These are phyloP conservation scores for Solanum hybrid DNA, from an alignment of 305 asterid species.

Conservation along the genomic window DNA sequence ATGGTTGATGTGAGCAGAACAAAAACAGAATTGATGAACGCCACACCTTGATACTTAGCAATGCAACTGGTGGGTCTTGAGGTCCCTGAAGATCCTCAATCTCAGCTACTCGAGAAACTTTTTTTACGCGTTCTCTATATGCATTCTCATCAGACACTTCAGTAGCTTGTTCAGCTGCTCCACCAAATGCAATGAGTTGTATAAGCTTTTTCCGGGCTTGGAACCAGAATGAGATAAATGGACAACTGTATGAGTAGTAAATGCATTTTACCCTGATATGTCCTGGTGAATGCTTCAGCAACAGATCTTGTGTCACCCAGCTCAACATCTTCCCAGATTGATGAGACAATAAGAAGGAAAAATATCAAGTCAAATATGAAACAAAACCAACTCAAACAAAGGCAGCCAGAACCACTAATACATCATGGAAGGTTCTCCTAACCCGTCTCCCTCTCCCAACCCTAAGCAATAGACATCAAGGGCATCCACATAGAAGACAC, in stretches of 20 bases:
- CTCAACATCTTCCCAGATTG: constrained; percentile 54
- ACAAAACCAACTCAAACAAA: constrained; percentile 4
- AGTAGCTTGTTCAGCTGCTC: constrained; percentile 61
- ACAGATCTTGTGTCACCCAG: constrained; percentile 75
- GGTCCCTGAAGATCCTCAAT: constrained; percentile 97
- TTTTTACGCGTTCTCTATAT: constrained; percentile 44
- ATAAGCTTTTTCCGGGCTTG: not conserved
- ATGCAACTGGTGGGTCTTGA: constrained; percentile 78
- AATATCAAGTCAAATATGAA: constrained; percentile 7
- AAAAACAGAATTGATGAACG: not conserved
- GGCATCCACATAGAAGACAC: not conserved
- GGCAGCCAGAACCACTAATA: not conserved
- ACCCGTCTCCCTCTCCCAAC: not conserved
- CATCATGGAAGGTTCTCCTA: not conserved
- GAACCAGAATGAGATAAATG: not conserved
- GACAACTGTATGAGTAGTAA: not conserved
- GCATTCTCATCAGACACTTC: constrained; percentile 45
- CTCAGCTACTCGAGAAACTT: constrained; percentile 63
- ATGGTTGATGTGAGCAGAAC: not conserved
- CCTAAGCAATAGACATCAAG: not conserved
- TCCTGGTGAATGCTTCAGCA: constrained; percentile 85
- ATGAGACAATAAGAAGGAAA: constrained; percentile 13
- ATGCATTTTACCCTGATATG: constrained; percentile 56
- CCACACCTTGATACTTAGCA: constrained; percentile 82
- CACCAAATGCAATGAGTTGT: not conserved